Base-by-base conservation (phyloP, 148 eudicot species). In the Drosera capensis region DNA sequence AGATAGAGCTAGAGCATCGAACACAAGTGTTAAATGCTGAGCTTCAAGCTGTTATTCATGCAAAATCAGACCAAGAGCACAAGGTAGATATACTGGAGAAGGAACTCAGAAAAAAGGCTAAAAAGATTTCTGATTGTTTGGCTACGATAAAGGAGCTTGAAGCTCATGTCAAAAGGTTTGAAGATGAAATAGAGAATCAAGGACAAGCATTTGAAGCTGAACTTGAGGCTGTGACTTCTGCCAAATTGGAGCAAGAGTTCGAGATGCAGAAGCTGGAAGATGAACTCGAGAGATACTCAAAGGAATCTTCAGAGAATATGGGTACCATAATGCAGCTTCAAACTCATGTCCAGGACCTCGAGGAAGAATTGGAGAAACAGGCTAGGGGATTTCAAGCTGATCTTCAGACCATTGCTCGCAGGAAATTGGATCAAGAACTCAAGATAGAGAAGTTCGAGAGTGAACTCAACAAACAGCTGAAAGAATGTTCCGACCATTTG, bases 321-420 rank as follows among this genome's bases (percentile, higher is more conserved):
- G 55, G 48, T 15, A 63, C 63, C 23, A 57, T 80, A 13, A 67
- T 40, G 56, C 76, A 69, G 51, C 93, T 88, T 23, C 74, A 84
- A 68, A 35, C 50, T 43, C 77, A 76, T 11, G 59, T 85, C 30
- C 68, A 58, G 39, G 47, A 40, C 39, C 73, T 92, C n/a, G 88
- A 81, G 53, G 85, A 74, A 51, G 95, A 78, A 49, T 38, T 85
- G 31, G 80, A 80, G 64, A 70, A 74, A 58, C 92, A 79, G 40
- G 79, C 65, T 15, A 72, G 57, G 41, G 80, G 67, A n/a, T 85
- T 80, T 64, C 88, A 78, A 70, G 79, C 68, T 74, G 95, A 92
- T 70, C 60, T 92, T 47, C 86, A 81, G 38, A 68, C 55, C 50
- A 70, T 92, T 25, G 68, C 67, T 2, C 52, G 48, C 49, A 70